These are phyloP conservation scores for Beauveria bassiana DNA, from an alignment of 2,329 filamentous ascomycete species.

Conservation along the genomic window DNA sequence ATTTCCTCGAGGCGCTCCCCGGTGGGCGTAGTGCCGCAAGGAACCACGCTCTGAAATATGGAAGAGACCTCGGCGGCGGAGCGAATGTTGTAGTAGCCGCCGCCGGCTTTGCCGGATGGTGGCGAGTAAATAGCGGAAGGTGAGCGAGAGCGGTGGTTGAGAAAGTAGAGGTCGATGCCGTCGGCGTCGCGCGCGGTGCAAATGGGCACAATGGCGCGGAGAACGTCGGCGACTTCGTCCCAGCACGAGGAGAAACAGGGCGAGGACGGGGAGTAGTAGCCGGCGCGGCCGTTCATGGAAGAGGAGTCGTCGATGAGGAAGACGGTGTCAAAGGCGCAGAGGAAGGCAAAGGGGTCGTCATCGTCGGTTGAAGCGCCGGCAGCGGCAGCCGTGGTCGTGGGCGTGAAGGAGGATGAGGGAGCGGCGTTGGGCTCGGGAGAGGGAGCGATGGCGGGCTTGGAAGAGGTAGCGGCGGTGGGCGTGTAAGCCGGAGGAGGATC, in stretches of 20 bases:
- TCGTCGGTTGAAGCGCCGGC: constrained; percentile 26
- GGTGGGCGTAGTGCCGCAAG: constrained; percentile 64
- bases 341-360: constrained; percentile 69
- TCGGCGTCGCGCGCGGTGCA: constrained; percentile 73
- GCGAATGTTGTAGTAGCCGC: constrained; percentile 59
- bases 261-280: too few species aligned
- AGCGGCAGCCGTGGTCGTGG: too few species aligned
- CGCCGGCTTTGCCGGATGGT: constrained; percentile 29
- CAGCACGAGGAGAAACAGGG: constrained; percentile 42
- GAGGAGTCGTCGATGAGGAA: constrained; percentile 91
- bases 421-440: too few species aligned
- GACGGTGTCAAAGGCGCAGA: constrained; percentile 73
- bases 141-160: constrained; percentile 54
- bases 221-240: constrained; percentile 63
- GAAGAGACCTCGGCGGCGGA: constrained; percentile 48
- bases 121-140: constrained; percentile 20
- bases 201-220: constrained; percentile 70
- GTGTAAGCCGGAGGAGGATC: constrained; percentile 31
- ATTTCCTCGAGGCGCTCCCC: constrained; percentile 65
- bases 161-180: constrained; percentile 85
- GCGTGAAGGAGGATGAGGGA: too few species aligned
- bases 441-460: neutral
- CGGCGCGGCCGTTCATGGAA: constrained; percentile 57
- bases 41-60: constrained; percentile 63
- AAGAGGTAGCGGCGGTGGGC: neutral